These are phyloP conservation scores for Ogataea wickerhamii DNA, from an alignment of 805 yeast genomes.

Conservation along the genomic window DNA sequence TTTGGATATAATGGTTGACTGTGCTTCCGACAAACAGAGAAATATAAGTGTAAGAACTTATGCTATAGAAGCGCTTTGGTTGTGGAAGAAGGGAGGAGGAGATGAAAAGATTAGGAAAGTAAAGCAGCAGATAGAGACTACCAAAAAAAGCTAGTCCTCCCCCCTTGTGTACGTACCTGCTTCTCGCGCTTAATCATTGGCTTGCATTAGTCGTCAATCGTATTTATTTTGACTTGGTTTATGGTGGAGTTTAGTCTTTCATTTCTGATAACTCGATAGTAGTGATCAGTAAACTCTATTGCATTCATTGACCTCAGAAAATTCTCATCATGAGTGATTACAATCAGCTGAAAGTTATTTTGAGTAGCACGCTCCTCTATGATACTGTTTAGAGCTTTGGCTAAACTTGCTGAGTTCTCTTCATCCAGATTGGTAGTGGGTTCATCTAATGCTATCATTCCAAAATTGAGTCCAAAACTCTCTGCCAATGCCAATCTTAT, in stretches of 20 bases:
- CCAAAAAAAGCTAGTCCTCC: too few relatives aligned
- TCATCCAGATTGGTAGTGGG: slow-evolving; percentile 95
- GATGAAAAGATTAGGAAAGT: slow-evolving; percentile 24
- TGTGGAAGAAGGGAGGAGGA: slow-evolving; percentile 66
- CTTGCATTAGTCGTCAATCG: slow-evolving; percentile 16
- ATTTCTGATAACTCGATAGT: slow-evolving; percentile 76
- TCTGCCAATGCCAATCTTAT: slow-evolving; percentile 91
- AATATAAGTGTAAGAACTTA: slow-evolving; percentile 76
- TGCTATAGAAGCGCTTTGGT: slow-evolving; percentile 88
- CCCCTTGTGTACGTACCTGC: neutral
- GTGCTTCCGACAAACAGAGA: slow-evolving; percentile 57
- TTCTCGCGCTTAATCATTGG: neutral
- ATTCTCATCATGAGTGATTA: slow-evolving; percentile 94
- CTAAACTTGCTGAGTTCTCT: slow-evolving; percentile 85
- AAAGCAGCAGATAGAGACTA: slow-evolving; percentile 3
- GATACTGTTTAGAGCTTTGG: slow-evolving; percentile 70
- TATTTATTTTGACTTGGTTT: slow-evolving; percentile 29
- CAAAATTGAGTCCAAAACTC: slow-evolving; percentile 92
- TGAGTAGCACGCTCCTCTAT: slow-evolving; percentile 74
- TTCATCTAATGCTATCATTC: slow-evolving; percentile 94
- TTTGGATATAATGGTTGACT: slow-evolving; percentile 61
- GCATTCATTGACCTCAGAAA: slow-evolving; percentile 86
- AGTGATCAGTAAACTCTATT: slow-evolving; percentile 78
- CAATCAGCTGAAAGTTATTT: slow-evolving; percentile 87
- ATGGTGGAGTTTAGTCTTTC: slow-evolving; percentile 79